phyloP scores from a whole-genome alignment of 345 rosid genomes.

The Draba incana region DNA sequence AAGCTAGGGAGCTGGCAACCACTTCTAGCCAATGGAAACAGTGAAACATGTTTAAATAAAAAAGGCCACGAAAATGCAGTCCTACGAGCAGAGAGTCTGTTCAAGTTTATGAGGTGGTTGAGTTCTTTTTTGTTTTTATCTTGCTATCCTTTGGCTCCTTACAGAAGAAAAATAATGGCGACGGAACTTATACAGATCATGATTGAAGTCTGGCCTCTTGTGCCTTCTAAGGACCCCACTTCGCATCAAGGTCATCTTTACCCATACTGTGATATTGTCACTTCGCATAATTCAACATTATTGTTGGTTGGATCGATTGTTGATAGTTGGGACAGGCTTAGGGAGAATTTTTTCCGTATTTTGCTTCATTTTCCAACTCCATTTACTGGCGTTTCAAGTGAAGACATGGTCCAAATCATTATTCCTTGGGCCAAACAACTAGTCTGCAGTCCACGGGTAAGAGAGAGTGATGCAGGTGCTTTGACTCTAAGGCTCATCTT shows the following conservation, averaged over 20 bases:
- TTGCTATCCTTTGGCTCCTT: slow-evolving; percentile 96
- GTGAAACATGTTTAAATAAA: slow-evolving; percentile 33
- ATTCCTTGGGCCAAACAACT: slow-evolving; percentile 81
- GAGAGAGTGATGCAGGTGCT: slow-evolving; percentile 99
- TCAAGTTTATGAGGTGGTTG: slow-evolving; percentile 89
- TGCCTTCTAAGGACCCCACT: slow-evolving; percentile 50
- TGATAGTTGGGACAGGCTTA: slow-evolving; percentile 97
- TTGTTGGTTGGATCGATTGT: slow-evolving; percentile 84
- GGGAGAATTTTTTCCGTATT: slow-evolving; percentile 89
- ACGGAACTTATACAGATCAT: slow-evolving; percentile 82
- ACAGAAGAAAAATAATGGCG: slow-evolving; percentile 94
- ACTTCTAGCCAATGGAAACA: slow-evolving; percentile 31
- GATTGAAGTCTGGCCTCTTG: slow-evolving; percentile 81
- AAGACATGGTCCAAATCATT: slow-evolving; percentile 64
- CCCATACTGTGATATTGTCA: slow-evolving; percentile 68
- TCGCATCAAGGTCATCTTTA: slow-evolving; percentile 55
- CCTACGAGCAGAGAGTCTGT: slow-evolving; percentile 69
- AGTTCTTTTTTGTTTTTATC: slow-evolving; percentile 78
- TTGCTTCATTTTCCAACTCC: slow-evolving; percentile 88
- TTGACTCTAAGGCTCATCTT: slow-evolving; percentile 80
- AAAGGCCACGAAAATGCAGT: slow-evolving; percentile 45
- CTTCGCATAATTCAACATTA: slow-evolving; percentile 75
- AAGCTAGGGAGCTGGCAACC: slow-evolving; percentile 81
- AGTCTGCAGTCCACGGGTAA: slow-evolving; percentile 94
- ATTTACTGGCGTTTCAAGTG: slow-evolving; percentile 84